phyloP scores from a whole-genome alignment of 2,329 filamentous ascomycete genomes.

The Phaeosphaeria sp. region DNA sequence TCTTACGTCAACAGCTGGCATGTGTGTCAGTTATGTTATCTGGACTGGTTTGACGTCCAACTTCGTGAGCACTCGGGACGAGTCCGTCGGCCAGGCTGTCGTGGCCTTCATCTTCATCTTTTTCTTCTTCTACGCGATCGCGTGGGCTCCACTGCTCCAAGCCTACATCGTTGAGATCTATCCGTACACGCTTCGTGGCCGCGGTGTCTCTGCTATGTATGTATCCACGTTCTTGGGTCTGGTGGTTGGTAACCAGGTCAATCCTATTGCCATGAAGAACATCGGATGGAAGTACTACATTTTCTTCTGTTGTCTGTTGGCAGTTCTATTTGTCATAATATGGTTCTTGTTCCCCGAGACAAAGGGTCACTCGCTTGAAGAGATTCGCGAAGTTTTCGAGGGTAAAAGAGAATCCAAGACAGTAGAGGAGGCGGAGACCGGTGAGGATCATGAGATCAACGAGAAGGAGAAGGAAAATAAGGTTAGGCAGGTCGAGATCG shows the following conservation, averaged over 20 bases:
- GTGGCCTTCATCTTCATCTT: constrained; percentile 12
- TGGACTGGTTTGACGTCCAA: constrained; percentile 50
- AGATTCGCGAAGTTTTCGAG: constrained; percentile 16
- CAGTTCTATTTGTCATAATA: constrained; percentile 1
- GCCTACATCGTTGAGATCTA: constrained; percentile 43
- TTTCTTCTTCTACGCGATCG: constrained; percentile 29
- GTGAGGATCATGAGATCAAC: background rate
- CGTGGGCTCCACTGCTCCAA: constrained; percentile 37
- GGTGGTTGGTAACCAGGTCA: constrained; percentile 52
- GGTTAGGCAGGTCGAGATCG: background rate
- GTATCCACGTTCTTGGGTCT: background rate
- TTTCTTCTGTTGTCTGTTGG: constrained; percentile 48
- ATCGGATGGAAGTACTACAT: constrained; percentile 60
- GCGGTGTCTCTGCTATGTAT: constrained; percentile 5
- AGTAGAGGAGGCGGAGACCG: background rate
- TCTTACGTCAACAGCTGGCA: constrained; percentile 49
- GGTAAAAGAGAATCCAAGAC: background rate
- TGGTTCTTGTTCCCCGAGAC: constrained; percentile 19
- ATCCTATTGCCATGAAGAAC: constrained; percentile 61
- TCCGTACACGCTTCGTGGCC: constrained; percentile 32
- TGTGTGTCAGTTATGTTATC: constrained; percentile 51
- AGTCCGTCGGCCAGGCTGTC: constrained; percentile 4
- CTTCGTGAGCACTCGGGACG: background rate
- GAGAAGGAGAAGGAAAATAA: background rate
- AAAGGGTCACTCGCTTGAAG: constrained; percentile 16